phyloP scores from a whole-genome alignment of 345 rosid genomes.

The Firmiana major region DNA sequence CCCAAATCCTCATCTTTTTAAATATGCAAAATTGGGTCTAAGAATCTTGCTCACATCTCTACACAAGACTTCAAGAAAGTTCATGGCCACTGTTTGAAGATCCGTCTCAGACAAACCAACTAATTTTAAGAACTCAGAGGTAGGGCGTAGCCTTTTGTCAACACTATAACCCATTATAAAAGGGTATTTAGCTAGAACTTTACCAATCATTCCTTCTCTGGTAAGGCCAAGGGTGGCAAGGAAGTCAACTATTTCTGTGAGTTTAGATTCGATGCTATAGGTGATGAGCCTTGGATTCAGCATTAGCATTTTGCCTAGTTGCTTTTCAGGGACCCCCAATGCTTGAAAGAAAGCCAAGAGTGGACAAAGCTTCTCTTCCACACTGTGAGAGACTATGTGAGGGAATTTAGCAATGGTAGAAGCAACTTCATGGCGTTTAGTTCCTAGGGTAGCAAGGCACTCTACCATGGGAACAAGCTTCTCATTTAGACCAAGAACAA shows the following conservation, averaged over 20 bases:
- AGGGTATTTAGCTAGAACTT: conserved; percentile 59
- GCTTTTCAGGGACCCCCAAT: conserved; percentile 63
- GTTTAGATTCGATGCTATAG: conserved; percentile 70
- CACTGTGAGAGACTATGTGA: conserved; percentile 68
- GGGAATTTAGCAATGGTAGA: conserved; percentile 67
- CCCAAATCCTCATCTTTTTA: conserved; percentile 48
- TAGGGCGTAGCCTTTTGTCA: conserved; percentile 32
- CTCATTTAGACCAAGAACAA: conserved; percentile 51
- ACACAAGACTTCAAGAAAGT: conserved; percentile 64
- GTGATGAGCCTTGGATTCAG: conserved; percentile 73
- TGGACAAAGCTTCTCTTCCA: conserved; percentile 80
- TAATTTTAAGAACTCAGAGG: conserved; percentile 54
- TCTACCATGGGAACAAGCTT: conserved; percentile 43
- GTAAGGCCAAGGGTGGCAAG: conserved; percentile 57
- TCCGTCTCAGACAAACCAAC: conserved; percentile 45
- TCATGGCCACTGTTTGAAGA: conserved; percentile 47
- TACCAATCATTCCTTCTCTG: conserved; percentile 58
- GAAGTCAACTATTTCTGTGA: conserved; percentile 48
- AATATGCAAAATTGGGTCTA: conserved; percentile 46
- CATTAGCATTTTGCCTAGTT: conserved; percentile 63
- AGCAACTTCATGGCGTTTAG: conserved; percentile 52
- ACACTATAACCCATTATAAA: conserved; percentile 59
- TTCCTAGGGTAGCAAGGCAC: conserved; percentile 7
- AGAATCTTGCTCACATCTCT: conserved; percentile 61
- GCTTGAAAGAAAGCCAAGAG: conserved; percentile 83